Base-by-base conservation (phyloP, 75 land plant genomes). In the Pseudotsuga menziesii region DNA sequence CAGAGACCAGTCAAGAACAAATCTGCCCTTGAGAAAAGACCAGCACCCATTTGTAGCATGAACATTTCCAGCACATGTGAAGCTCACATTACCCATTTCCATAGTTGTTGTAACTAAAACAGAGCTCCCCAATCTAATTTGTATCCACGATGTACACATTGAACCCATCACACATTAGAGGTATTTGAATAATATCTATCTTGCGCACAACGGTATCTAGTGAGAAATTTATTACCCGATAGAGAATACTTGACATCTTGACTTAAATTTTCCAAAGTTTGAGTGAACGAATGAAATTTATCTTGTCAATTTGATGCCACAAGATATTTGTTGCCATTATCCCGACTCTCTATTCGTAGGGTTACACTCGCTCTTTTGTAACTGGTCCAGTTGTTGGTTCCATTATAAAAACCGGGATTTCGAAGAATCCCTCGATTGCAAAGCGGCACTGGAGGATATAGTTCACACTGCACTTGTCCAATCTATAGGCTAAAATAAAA, bases 1-100 rank as follows among this genome's bases (percentile, higher is more conserved):
- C 12, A 87, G 81, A 36, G 83, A 71, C 27, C 76, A 77, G 20
- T 84, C 78, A 13, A 82, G 82, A 39, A 73, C 70, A 63, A 91
- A 93, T 36, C 96, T 94, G 39, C 96, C 96, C 79, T 93, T 93
- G 66, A 93, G 90, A 75, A 93, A 93, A 15, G 92, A 89, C 96
- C 96, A 93, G 74, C 96, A 93, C 11, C 90, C 91, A 44, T 29
- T 78, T 75, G 75, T 78, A 2, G 92, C 96, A 54, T 78, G 36
- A 3, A 83, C 90, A 16, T 82, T 84, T 14, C 96, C 96, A 3
- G 86, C 81, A 61, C 91, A 89, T 12, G 58, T 59, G 39, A 23
- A 73, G 8, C 77, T 70, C 2, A 70, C 22, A 14, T 73, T 54
- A 5, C 84, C 88, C n/a, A 80, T 74, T 3, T 25, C 75, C 4